Evolutionary conservation across 768 basidiomycete species (phyloP).

Genomic region (Fomitopsis pulvina): DNA sequence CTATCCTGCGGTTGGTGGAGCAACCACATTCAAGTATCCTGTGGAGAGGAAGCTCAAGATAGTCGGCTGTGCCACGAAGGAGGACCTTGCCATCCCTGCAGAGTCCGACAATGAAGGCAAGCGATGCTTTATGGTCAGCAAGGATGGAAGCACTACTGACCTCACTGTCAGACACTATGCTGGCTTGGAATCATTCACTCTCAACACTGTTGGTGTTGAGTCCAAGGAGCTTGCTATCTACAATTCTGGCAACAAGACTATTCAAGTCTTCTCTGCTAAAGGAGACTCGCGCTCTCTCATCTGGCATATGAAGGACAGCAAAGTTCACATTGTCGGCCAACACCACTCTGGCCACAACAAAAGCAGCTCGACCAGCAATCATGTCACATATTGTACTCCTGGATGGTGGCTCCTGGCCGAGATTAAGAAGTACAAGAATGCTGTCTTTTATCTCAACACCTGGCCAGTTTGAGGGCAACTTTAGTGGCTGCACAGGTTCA

Average conservation of each 20-base stretch:
- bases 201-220: constrained; percentile 16
- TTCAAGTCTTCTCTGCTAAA: constrained; percentile 27
- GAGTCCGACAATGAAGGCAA: constrained; percentile 24
- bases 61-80: constrained; percentile 14
- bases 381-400: constrained; percentile 28
- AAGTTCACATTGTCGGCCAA: constrained; percentile 20
- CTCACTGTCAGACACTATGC: constrained; percentile 32
- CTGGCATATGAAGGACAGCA: constrained; percentile 19
- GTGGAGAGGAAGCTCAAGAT: constrained; percentile 25
- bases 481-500: too few relatives aligned
- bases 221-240: constrained; percentile 30
- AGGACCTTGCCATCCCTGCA: constrained; percentile 24
- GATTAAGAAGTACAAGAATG: constrained; percentile 14
- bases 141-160: constrained; percentile 28
- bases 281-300: constrained; percentile 38
- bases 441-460: neutral
- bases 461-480: too few relatives aligned
- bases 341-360: constrained; percentile 19
- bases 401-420: constrained; percentile 22
- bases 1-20: constrained; percentile 13
- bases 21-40: constrained; percentile 24
- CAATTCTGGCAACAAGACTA: constrained; percentile 26
- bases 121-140: constrained; percentile 25
- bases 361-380: constrained; percentile 19
- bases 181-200: constrained; percentile 27